Base-by-base conservation (phyloP, 306 rosid species). In the Hippophae gyantsensis region DNA sequence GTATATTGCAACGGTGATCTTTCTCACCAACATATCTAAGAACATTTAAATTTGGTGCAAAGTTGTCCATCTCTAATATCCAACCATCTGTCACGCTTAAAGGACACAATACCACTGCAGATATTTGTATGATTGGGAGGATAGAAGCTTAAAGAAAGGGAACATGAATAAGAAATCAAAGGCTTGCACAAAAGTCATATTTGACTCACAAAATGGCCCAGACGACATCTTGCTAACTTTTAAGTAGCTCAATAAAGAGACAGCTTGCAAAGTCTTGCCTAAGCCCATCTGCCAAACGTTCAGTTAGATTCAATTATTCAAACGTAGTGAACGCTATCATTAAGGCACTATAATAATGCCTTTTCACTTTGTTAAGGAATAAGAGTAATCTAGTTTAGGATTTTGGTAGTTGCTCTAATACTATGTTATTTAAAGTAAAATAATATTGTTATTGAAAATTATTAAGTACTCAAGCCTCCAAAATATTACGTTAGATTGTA, bases 231-330 rank as follows among this genome's bases (percentile, higher is more conserved):
- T 72, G 57, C 45, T 66, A 46, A 71, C 67, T 82, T 85, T 90
- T 76, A 90, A 78, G 69, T 85, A 90, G 86, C 92, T 81, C 74
- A 90, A 68, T 55, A 90, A 78, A 60, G 89, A 80, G 73, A 90
- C 79, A 66, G 95, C 98, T 67, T 90, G 98, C 78, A 90, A 60
- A 43, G 98, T 90, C 95, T 90, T 90, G 49, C 98, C 96, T 43
- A 90, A 76, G 67, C 98, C 98, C 98, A 90, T 90, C 98, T 90
- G 89, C 68, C 60, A 69, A 72, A 42, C 23, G 68, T 49, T 70
- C 64, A 59, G 43, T 63, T 43, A 58, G 46, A 68, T 62, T 58
- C 23, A 48, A 12, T 2, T 11, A 7, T 10, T 6, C 48, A 32
- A 32, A 32, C 38, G 5, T 32, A 32, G 5, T 32, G 38, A 32